Base-by-base conservation (phyloP, 768 basidiomycete genomes). In the Mycena vulgaris region DNA sequence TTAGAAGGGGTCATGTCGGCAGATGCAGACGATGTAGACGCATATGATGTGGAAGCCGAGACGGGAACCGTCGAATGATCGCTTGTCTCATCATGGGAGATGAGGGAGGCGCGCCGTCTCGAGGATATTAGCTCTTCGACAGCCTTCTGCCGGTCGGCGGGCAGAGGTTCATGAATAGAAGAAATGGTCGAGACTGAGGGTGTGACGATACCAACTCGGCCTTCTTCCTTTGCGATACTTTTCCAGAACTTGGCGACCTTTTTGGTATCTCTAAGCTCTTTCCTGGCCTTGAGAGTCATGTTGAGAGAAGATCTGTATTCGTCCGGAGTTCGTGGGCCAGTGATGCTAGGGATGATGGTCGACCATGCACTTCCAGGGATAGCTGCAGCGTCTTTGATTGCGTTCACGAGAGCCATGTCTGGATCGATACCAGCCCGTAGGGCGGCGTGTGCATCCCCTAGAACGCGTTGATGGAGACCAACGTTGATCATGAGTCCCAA, bases 201-300 rank as follows among this genome's bases (percentile, higher is more conserved):
- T 0, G 84, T 85, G 45, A 84, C 77, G 27, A 79, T 66, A 74
- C 66, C 39, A 63, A 55, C n/a, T 78, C 66, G 71, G 23, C 70
- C 71, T 3, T 75, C 72, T 68, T 78, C 80, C 56, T 82, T 78
- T 21, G 85, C 86, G 16, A 83, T 74, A 28, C 77, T 81, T 75
- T 86, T 87, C 84, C 84, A 88, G 48, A 85, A 87, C 55, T 84
- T 86, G 68, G 81, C 75, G 37, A 77, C 75, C 63, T 86, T 87
- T 77, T 78, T 86, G 61, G 80, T 80, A 47, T 83, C 79, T 40
- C 80, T 82, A 53, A 87, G 83, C 59, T 86, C 83, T 63, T 80
- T 82, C 56, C 87, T 82, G 53, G 83, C 76, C 58, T 81, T 83
- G 70, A 88, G 77, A 35, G 85, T 84, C 72, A 86, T 67, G 53